Evolutionary conservation across 345 rosid species (phyloP), one percentile per base, ranked within the genome.

Genomic region (Pugionium cornutum): DNA sequence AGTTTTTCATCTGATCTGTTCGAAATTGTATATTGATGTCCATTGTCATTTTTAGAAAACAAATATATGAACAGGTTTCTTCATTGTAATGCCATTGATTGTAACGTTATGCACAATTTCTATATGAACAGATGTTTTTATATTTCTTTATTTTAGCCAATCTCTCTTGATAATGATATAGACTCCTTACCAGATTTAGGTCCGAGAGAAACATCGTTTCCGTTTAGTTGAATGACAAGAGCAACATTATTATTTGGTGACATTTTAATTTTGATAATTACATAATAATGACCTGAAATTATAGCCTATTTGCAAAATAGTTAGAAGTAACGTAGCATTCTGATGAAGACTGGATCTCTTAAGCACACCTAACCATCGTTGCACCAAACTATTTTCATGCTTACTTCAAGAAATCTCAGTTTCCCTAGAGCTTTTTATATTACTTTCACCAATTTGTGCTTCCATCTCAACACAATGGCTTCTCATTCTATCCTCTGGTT

Each of bases 281-380:
- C 58, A 53, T 56, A 49, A n/a, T 56, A 57, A 57, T 71, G 59
- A 56, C 64, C 29, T 31, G 18, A 5, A 32, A 55, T 42, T 41
- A 36, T 49, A 51, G 58, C 18, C 56, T 52, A 34, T 59, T 50
- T 45, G 33, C 46, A 53, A 58, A 58, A 69, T 54, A 67, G 77
- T 66, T 76, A 79, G 91, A 79, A 81, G 87, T 33, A 66, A 86
- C 70, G 89, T 82, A 27, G 55, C 78, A 56, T 49, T 86, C 85
- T 35, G 63, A 58, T 75, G 81, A 86, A 67, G 64, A 53, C 64
- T 64, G 58, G 83, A 65, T 80, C 69, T 76, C 84, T 74, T 79
- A 64, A 49, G 10, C 57, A 87, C 68, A 71, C 80, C 82, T 11
- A 80, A 45, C 31, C 53, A 67, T 67, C 67, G 68, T 72, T 72